Percentiles rank a stretch among this genome's conserved stretches.
phyloP scores from a whole-genome alignment of 305 asterid species.

The Solanum hybrid region DNA sequence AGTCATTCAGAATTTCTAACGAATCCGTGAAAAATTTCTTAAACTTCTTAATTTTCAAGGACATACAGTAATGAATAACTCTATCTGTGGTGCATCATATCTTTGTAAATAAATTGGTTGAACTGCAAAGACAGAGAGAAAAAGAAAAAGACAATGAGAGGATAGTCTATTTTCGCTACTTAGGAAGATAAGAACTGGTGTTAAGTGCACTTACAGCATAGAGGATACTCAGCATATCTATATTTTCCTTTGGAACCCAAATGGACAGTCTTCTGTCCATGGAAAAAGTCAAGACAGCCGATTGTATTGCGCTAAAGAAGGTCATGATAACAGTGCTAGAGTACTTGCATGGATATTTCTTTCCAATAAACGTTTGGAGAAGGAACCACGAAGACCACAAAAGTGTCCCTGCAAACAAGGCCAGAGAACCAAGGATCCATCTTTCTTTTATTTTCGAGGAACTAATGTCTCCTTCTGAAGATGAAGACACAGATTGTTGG shows the following conservation, averaged over 20 bases:
- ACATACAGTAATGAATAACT: background rate
- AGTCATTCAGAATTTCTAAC: background rate
- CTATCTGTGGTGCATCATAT: background rate
- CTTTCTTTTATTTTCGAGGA: constrained; percentile 14
- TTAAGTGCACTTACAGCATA: constrained; percentile 43
- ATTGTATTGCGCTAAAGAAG: constrained; percentile 54
- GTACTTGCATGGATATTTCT: constrained; percentile 61
- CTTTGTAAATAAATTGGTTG: background rate
- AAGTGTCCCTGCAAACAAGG: constrained; percentile 55
- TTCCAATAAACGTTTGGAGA: constrained; percentile 43
- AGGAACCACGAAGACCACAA: constrained; percentile 79
- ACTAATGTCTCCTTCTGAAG: background rate
- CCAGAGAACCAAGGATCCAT: constrained; percentile 53
- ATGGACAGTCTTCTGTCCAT: constrained; percentile 32
- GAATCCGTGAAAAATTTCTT: background rate
- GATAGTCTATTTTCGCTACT: background rate
- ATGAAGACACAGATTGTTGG: background rate
- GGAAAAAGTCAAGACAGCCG: constrained; percentile 40
- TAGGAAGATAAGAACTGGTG: background rate
- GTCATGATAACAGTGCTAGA: constrained; percentile 70
- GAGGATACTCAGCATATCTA: constrained; percentile 36
- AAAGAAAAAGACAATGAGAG: background rate
- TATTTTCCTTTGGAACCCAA: constrained; percentile 38
- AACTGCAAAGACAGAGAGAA: background rate
- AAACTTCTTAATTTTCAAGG: background rate